Conservation (phyloP, 345 rosid genomes). For the Streptanthus diversifolius region DNA sequence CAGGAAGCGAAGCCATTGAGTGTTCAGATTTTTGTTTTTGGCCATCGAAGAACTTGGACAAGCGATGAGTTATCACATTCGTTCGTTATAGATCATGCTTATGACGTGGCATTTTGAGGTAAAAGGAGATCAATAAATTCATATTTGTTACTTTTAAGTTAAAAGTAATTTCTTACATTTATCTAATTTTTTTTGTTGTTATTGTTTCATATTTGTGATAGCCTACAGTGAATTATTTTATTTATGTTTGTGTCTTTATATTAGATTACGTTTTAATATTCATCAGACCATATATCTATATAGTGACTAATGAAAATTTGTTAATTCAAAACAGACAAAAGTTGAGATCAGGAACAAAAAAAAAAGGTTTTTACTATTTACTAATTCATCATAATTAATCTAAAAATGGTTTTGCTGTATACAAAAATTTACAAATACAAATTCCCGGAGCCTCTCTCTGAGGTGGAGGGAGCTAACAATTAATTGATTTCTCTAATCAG, state of each 20-base stretch:
- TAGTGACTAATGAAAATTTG: no score
- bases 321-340: no score
- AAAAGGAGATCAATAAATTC: no score
- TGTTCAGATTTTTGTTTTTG: not conserved
- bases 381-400: not conserved
- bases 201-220: no score
- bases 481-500: not conserved
- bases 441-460: not conserved
- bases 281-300: no score
- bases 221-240: no score
- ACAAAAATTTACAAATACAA: slow-evolving; percentile 16
- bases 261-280: no score
- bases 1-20: slow-evolving; percentile 47
- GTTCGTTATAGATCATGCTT: slow-evolving; percentile 31
- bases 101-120: slow-evolving; percentile 50
- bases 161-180: no score
- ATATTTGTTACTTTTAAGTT: no score
- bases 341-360: no score
- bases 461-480: slow-evolving; percentile 5
- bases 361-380: no score
- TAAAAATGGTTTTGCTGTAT: not conserved
- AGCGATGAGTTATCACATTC: slow-evolving; percentile 34
- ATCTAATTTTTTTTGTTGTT: not conserved
- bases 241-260: no score
- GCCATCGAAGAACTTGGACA: not conserved